Percentiles rank a stretch among this genome's conserved stretches.
These are phyloP conservation scores for Amyloporia xantha DNA, from an alignment of 768 basidiomycete species.

Conservation along the genomic window DNA sequence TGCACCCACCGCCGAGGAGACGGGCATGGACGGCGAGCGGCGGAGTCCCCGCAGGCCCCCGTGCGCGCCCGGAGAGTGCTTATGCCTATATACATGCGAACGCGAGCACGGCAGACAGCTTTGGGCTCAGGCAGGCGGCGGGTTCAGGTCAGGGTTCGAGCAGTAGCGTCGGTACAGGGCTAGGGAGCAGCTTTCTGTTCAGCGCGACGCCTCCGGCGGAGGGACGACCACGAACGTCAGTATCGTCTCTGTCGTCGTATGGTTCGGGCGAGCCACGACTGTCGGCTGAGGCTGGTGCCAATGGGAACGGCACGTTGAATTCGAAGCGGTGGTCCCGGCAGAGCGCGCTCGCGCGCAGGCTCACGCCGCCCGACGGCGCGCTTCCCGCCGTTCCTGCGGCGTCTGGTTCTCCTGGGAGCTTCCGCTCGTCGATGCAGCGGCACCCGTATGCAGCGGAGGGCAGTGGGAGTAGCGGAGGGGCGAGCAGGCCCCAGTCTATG, in stretches of 20 bases:
- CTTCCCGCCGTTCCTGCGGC: conserved; percentile 49
- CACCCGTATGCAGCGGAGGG: conserved; percentile 23
- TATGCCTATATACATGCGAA: conserved; percentile 26
- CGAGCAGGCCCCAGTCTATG: conserved; percentile 19
- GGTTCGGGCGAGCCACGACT: conserved; percentile 17
- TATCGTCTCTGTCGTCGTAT: conserved; percentile 18
- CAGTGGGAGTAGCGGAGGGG: conserved; percentile 16
- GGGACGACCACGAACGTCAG: conserved; percentile 8
- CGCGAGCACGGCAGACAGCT: conserved; percentile 29
- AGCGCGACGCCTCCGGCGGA: conserved; percentile 9
- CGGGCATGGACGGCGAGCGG: conserved; percentile 25
- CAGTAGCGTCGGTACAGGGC: neutral
- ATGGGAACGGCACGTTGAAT: neutral
- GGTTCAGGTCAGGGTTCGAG: no score
- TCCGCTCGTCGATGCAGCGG: conserved; percentile 12
- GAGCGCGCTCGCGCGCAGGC: conserved; percentile 37
- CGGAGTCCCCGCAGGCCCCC: neutral
- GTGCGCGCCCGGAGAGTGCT: neutral
- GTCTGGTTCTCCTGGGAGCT: conserved; percentile 26
- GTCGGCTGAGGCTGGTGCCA: conserved; percentile 9
- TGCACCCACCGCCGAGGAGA: conserved; percentile 26
- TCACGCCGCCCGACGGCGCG: conserved; percentile 55
- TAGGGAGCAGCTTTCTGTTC: conserved; percentile 11
- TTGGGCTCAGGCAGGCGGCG: conserved; percentile 24
- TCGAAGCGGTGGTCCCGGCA: conserved; percentile 27